Conservation (phyloP, 768 basidiomycete species). For the Tulasnella sp. region DNA sequence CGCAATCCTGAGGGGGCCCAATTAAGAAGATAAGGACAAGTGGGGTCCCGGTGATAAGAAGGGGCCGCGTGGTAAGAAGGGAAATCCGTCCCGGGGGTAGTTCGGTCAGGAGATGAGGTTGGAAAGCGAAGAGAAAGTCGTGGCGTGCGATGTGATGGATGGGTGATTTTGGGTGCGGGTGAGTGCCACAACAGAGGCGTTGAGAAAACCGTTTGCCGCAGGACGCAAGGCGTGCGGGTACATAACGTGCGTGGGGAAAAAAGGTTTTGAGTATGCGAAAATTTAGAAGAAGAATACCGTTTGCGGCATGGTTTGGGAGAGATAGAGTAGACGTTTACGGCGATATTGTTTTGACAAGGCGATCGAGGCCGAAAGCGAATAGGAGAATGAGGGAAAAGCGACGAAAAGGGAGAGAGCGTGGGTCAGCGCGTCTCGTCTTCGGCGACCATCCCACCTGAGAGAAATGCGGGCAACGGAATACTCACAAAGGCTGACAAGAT, state of each 20-base stretch:
- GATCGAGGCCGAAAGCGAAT: neutral
- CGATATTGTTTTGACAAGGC: slow-evolving; percentile 9
- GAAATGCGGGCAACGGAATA: neutral
- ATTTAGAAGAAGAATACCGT: neutral
- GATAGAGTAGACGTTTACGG: neutral
- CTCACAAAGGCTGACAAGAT: slow-evolving; percentile 16
- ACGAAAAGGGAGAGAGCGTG: neutral
- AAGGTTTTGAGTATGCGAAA: neutral
- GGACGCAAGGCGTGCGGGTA: neutral
- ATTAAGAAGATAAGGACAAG: neutral
- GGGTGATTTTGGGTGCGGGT: neutral
- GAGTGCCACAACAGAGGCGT: slow-evolving; percentile 8
- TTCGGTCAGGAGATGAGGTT: neutral
- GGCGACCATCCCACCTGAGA: slow-evolving; percentile 7
- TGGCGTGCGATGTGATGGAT: slow-evolving; percentile 1
- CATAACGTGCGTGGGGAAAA: neutral
- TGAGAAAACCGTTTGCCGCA: slow-evolving; percentile 9
- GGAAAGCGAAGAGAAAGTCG: neutral
- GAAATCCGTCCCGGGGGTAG: neutral
- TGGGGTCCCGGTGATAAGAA: slow-evolving; percentile 10
- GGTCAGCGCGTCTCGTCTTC: neutral
- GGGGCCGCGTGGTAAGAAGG: neutral
- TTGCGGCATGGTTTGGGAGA: neutral
- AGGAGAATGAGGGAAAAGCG: neutral
- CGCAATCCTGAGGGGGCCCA: neutral